A percentile compares a stretch with the other conserved stretches of the same genome.
phyloP scores from a whole-genome alignment of 192 early-diverging fungal species.

The Phycomyces blakesleeanus region DNA sequence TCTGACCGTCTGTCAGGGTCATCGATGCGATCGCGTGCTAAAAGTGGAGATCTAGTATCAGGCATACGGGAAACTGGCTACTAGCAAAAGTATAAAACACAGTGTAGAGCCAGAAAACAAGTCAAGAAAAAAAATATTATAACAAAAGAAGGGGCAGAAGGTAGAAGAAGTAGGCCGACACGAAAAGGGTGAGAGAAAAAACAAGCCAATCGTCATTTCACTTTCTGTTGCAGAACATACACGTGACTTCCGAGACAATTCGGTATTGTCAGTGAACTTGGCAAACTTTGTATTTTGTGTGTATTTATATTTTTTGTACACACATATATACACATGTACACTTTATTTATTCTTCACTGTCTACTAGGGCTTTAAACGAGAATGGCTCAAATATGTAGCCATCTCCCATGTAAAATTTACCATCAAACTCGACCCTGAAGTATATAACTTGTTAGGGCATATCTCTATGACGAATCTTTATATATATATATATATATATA shows the following conservation, averaged over 20 bases:
- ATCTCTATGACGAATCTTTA: neutral
- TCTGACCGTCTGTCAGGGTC: neutral
- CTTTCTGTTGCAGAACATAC: neutral
- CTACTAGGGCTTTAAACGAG: constrained; percentile 52
- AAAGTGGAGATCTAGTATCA: neutral
- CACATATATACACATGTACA: too few species aligned
- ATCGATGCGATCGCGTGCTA: constrained; percentile 5
- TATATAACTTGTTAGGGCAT: too few species aligned
- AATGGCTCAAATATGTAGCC: constrained; percentile 92
- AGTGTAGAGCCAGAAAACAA: neutral
- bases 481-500: neutral
- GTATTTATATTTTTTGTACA: too few species aligned
- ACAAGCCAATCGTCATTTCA: too few species aligned
- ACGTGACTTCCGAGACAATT: too few species aligned
- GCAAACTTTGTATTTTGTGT: too few species aligned
- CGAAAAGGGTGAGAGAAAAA: too few species aligned
- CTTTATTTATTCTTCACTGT: neutral
- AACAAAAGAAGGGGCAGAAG: neutral
- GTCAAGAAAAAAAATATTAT: neutral
- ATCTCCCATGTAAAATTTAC: constrained; percentile 94
- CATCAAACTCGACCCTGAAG: constrained; percentile 88
- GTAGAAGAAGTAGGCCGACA: too few species aligned
- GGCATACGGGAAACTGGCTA: neutral
- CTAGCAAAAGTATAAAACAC: neutral
- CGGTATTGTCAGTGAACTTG: too few species aligned